Base-by-base conservation (phyloP, 2,329 filamentous ascomycete genomes). In the Pseudonectria foliicola region DNA sequence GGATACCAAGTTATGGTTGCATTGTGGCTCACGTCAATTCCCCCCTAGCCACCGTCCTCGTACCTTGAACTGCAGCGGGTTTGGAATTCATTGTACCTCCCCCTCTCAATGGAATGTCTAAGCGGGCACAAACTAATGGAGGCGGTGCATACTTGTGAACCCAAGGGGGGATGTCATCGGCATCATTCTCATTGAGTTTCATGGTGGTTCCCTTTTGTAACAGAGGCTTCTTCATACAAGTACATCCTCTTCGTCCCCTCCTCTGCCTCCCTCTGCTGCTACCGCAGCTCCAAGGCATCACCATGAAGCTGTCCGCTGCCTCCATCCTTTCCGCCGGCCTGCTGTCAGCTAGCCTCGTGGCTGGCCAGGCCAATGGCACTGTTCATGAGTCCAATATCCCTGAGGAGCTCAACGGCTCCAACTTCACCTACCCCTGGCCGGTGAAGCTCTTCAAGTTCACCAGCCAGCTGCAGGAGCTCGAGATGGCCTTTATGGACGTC, bases 401-500 rank as follows among this genome's bases (percentile, higher is more conserved):
- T 14, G 49, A 56, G 2, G 63, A 68, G 29, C 56, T 70, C 42
- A 66, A 70, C 38, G 67, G 67, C 38, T 69, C 65, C 40, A 70
- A 70, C 52, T 71, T 70, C 50, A 68, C 67, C 2, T 75, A 75
- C 44, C 69, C 68, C 13, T 71, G 61, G 50, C 70, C 69, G 2
- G 54, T 71, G 37, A 62, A 70, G 39, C 56, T 68, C 24, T 71
- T 68, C 53, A 57, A 53, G 27, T 66, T 75, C 45, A 55, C 52
- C 2, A 70, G 68, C 27, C 70, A 75, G 50, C 52, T 55, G 11
- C 59, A 66, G 31, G 51, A 61, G n/a, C 53, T 74, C 16, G 60
- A 70, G 27, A 75, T 75, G 71, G 70, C 70, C 12, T 75, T 72
- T 44, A 73, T 75, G 68, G 71, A 75, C 40, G 46, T 75, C 15